Conservation (phyloP, 2,329 filamentous ascomycete genomes). For the Paraphoma sp. region DNA sequence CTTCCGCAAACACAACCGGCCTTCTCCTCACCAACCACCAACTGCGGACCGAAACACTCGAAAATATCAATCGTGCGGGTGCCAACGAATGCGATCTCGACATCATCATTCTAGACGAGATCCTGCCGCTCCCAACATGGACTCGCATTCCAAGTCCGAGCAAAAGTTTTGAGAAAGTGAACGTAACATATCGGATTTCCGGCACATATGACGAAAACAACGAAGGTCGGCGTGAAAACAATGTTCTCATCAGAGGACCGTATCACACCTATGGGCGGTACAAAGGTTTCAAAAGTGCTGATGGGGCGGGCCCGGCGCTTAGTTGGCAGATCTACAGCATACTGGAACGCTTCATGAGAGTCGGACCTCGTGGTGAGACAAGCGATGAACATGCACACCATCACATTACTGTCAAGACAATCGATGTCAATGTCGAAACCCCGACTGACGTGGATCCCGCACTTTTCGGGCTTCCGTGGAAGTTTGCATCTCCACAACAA, state of each 20-base stretch:
- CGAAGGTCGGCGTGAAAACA: neutral
- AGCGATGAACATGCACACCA: neutral
- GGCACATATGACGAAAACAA: constrained; percentile 5
- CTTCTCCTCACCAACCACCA: constrained; percentile 20
- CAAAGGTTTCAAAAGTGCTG: constrained; percentile 5
- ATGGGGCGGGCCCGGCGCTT: constrained; percentile 10
- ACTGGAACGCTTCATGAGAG: constrained; percentile 20
- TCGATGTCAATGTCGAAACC: constrained; percentile 20
- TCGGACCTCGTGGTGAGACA: constrained; percentile 9
- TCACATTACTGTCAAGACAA: constrained; percentile 11
- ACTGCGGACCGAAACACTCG: constrained; percentile 13
- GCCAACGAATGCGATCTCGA: constrained; percentile 13
- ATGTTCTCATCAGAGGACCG: neutral
- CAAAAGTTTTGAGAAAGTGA: constrained; percentile 9
- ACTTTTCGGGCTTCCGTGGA: neutral
- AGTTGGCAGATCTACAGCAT: constrained; percentile 19
- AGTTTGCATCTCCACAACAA: neutral
- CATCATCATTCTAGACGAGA: constrained; percentile 19
- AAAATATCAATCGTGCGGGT: constrained; percentile 2
- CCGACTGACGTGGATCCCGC: constrained; percentile 4
- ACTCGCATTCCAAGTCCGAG: constrained; percentile 13
- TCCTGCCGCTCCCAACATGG: constrained; percentile 20
- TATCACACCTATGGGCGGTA: constrained; percentile 3
- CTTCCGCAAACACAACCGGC: constrained; percentile 3
- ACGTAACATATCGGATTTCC: constrained; percentile 18